Percentiles rank a stretch among this genome's conserved stretches.
These are phyloP conservation scores for Entomophthora muscae DNA, from an alignment of 371 early-diverging fungal genomes.

Conservation along the genomic window DNA sequence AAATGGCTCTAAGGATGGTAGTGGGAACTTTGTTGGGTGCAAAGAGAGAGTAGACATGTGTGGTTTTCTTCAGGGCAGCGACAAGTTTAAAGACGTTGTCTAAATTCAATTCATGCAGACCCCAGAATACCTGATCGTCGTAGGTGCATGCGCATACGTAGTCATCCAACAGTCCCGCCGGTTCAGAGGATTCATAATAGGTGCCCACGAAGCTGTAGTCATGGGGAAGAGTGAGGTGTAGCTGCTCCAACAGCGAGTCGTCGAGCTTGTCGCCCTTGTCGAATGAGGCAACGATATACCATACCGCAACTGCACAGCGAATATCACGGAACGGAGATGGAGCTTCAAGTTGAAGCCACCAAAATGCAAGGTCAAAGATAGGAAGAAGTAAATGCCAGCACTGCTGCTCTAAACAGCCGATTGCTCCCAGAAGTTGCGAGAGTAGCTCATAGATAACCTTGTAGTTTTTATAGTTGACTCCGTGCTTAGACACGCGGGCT, in stretches of 20 bases:
- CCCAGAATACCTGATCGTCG: background rate
- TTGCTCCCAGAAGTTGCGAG: background rate
- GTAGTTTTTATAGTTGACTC: background rate
- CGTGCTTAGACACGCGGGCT: background rate
- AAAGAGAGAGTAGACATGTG: background rate
- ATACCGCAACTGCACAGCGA: background rate
- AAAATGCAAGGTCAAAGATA: background rate
- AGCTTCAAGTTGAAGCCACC: background rate
- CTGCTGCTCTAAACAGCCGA: background rate
- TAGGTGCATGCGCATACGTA: background rate
- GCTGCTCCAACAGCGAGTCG: background rate
- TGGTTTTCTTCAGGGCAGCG: background rate
- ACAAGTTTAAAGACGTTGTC: background rate
- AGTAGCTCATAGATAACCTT: background rate
- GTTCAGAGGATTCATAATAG: background rate
- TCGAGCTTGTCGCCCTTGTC: background rate
- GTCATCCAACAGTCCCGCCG: background rate
- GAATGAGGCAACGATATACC: background rate
- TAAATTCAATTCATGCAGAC: background rate
- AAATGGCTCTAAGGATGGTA: background rate
- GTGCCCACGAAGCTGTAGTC: background rate
- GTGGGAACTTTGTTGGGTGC: background rate
- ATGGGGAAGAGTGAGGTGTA: background rate
- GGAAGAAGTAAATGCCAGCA: background rate
- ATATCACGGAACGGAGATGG: background rate